These are phyloP conservation scores for Sonneratia caseolaris DNA, from an alignment of 345 rosid genomes.

Conservation along the genomic window DNA sequence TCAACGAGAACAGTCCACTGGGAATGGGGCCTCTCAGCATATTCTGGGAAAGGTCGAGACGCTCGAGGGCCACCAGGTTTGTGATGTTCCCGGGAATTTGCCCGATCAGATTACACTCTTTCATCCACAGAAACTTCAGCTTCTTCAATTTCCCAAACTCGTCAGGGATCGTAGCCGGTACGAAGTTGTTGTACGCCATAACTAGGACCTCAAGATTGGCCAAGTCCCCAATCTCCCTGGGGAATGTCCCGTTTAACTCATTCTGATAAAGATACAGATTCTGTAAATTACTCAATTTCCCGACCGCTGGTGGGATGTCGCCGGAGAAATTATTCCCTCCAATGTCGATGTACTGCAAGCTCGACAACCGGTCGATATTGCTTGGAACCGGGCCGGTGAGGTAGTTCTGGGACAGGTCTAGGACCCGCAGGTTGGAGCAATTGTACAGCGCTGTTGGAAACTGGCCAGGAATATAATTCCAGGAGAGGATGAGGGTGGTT, in stretches of 20 bases:
- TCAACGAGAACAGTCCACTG: constrained; percentile 28
- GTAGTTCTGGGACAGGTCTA: constrained; percentile 57
- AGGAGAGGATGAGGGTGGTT: constrained; percentile 26
- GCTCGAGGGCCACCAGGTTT: constrained; percentile 36
- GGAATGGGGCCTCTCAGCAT: constrained; percentile 48
- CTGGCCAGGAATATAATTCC: constrained; percentile 40
- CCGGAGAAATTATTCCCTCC: constrained; percentile 59
- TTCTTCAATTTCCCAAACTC: constrained; percentile 57
- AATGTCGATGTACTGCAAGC: constrained; percentile 38
- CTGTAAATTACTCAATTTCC: constrained; percentile 33
- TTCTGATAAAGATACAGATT: constrained; percentile 27
- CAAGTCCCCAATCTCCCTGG: constrained; percentile 64
- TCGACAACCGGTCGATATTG: constrained; percentile 41
- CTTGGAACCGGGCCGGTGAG: constrained; percentile 60
- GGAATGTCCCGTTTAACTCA: constrained; percentile 61
- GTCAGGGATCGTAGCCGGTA: constrained; percentile 45
- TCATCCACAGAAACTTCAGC: constrained; percentile 36
- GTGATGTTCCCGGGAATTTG: constrained; percentile 39
- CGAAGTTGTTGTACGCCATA: constrained; percentile 39
- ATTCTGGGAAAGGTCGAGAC: constrained; percentile 42
- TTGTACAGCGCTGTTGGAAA: constrained; percentile 54
- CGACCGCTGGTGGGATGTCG: constrained; percentile 45
- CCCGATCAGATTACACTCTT: constrained; percentile 42
- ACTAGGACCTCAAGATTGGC: constrained; percentile 38
- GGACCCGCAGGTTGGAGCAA: constrained; percentile 43